Evolutionary conservation across 495 filamentous ascomycete genomes (phyloP).

Genomic region (Xylaria curta): DNA sequence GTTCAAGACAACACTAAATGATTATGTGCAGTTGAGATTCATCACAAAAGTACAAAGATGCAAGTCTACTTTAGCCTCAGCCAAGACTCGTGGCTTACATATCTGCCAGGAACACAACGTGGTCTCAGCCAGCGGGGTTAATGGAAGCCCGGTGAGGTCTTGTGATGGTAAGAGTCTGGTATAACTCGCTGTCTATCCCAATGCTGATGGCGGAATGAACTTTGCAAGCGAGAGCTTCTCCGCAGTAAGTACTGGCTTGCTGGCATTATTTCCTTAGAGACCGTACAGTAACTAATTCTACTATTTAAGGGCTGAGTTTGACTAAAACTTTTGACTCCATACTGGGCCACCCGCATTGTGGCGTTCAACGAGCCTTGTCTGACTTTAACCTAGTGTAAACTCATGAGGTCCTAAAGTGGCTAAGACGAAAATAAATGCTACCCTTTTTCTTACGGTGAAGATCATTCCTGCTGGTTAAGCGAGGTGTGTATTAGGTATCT

Average conservation of each 20-base stretch:
- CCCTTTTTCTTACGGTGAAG: not conserved
- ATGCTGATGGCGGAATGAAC: not conserved
- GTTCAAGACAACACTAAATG: not conserved
- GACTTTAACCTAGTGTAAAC: constrained; percentile 8
- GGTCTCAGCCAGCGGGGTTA: constrained; percentile 8
- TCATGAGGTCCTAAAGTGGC: not conserved
- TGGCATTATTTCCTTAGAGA: not conserved
- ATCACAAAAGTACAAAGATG: constrained; percentile 1
- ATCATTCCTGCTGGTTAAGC: constrained; percentile 8
- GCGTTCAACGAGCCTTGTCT: constrained; percentile 2
- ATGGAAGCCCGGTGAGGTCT: not conserved
- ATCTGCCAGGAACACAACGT: constrained; percentile 26
- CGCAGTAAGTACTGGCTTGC: not conserved
- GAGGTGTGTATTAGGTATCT: not conserved
- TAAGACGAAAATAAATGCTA: constrained; percentile 9
- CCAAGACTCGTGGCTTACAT: constrained; percentile 13
- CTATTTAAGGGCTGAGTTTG: not conserved
- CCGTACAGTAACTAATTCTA: not conserved
- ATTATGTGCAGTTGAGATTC: not conserved
- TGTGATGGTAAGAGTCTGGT: not conserved
- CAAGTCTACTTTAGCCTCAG: not conserved
- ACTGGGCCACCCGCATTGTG: constrained; percentile 15
- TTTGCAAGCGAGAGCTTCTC: not conserved
- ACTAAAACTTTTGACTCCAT: not conserved
- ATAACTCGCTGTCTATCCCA: not conserved